Base-by-base conservation (phyloP, 2,329 filamentous ascomycete species). In the Aspergillus udagawae region DNA sequence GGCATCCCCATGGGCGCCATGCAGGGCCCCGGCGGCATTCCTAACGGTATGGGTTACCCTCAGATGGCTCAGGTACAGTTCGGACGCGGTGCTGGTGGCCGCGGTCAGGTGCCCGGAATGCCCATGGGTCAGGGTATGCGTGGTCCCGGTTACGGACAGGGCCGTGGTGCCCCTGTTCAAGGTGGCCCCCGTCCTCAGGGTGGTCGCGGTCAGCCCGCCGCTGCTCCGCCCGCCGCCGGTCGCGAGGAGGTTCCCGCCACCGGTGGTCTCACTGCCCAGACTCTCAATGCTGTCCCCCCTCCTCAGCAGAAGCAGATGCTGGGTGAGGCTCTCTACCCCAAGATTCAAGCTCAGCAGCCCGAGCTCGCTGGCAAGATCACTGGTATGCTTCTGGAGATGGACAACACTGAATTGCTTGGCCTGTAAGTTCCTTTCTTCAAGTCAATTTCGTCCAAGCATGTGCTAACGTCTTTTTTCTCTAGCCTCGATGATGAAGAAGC, bases 351-450 rank as follows among this genome's bases (percentile, higher is more conserved):
- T 66, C 88, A 96, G 79, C 94, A 99, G 82, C 90, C 92, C 59
- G 92, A 97, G 70, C 84, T 99, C 71, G 94, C 94, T 62, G 94
- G 94, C 74, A 99, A 99, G 88, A 97, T 99, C 77, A 99, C 94
- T 61, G 94, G 94, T 80, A 99, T 99, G 94, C 89, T 99, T 70
- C 80, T 99, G 70, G 94, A 99, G 85, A 99, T 99, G 94, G 94
- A 97, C 71, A 97, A 97, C 79, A 76, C 83, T 57, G 94, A 99
- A 82, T 83, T 99, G 69, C 84, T 99, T 73, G 91, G 90, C 79
- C 85, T 99, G 91, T 96, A 88, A 90, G 92, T 90, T 55, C 35
- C 49, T 23, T 4, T 28, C 29, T 44, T 35, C 38, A 27, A 6
- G 3, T 7, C 52, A 12, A 9, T 32, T 10, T 35, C 20, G 35